Conservation (phyloP, 1,139 yeast genomes). For the Saccharomyces uvarum region DNA sequence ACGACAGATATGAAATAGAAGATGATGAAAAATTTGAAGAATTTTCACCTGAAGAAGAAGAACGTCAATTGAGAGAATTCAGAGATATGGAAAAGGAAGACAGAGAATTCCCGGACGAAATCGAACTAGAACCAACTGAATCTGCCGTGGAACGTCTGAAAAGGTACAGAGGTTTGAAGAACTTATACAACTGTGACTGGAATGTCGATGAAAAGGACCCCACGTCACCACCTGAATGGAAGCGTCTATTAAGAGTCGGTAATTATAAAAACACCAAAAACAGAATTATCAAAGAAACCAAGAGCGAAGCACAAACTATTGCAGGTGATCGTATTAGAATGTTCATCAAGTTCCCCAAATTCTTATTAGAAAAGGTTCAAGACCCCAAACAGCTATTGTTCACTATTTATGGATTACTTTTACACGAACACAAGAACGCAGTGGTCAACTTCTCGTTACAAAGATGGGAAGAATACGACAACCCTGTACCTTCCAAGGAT, state of each 20-base stretch:
- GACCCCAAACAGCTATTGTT: constrained; percentile 44
- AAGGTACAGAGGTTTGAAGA: constrained; percentile 81
- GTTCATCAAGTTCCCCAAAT: constrained; percentile 54
- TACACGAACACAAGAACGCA: constrained; percentile 81
- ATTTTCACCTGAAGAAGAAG: constrained; percentile 74
- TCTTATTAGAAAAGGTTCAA: constrained; percentile 37
- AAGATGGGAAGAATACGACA: constrained; percentile 82
- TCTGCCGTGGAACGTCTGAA: constrained; percentile 67
- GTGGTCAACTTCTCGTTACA: constrained; percentile 75
- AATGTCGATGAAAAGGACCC: constrained; percentile 76
- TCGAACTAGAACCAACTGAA: constrained; percentile 71
- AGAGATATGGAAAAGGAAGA: constrained; percentile 73
- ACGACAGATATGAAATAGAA: constrained; percentile 24
- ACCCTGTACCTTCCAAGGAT: constrained; percentile 77
- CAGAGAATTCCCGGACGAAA: constrained; percentile 90
- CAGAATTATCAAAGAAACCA: constrained; percentile 55
- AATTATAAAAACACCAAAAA: constrained; percentile 75
- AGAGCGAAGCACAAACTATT: constrained; percentile 47
- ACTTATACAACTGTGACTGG: constrained; percentile 77
- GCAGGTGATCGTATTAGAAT: constrained; percentile 64
- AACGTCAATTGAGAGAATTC: constrained; percentile 61
- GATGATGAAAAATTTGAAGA: constrained; percentile 50
- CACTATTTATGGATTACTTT: constrained; percentile 62
- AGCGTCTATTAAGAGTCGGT: constrained; percentile 60
- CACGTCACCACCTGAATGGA: constrained; percentile 73